These are phyloP conservation scores for Picea glauca DNA, from an alignment of 75 land plant genomes.

Conservation along the genomic window DNA sequence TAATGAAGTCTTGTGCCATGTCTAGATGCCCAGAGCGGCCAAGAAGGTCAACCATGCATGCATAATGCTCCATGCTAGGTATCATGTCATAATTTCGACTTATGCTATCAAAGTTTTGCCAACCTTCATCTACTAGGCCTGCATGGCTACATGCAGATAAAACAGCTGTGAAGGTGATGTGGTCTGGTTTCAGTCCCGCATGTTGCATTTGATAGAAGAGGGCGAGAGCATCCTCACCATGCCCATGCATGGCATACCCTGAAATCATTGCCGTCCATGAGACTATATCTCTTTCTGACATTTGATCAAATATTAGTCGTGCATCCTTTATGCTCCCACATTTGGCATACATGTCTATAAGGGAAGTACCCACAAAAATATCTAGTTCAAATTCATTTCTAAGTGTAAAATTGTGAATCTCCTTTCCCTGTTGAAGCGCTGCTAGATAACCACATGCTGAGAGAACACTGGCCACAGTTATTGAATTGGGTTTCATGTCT, in stretches of 20 bases:
- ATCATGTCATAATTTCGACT: conserved; percentile 21
- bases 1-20: conserved; percentile 35
- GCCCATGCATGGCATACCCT: conserved; percentile 54
- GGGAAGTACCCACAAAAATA: conserved; percentile 9
- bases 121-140: conserved; percentile 41
- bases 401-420: conserved; percentile 2
- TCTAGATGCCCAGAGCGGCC: conserved; percentile 41
- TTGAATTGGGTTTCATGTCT: conserved; percentile 13
- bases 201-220: conserved; percentile 37
- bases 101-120: conserved; percentile 34
- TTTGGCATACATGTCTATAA: conserved; percentile 14
- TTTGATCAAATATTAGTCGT: conserved; percentile 2
- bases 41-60: conserved; percentile 49
- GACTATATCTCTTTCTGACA: conserved; percentile 1
- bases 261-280: conserved; percentile 60
- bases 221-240: conserved; percentile 28
- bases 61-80: conserved; percentile 43
- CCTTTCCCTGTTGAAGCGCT: not conserved
- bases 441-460: conserved; percentile 7
- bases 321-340: conserved; percentile 3
- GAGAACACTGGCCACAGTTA: not conserved
- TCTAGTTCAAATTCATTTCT: conserved; percentile 8
- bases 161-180: conserved; percentile 43
- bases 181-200: conserved; percentile 31
- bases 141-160: conserved; percentile 56